Base-by-base conservation (phyloP, 257 asterid genomes). In the Schizonepeta tenuifolia region DNA sequence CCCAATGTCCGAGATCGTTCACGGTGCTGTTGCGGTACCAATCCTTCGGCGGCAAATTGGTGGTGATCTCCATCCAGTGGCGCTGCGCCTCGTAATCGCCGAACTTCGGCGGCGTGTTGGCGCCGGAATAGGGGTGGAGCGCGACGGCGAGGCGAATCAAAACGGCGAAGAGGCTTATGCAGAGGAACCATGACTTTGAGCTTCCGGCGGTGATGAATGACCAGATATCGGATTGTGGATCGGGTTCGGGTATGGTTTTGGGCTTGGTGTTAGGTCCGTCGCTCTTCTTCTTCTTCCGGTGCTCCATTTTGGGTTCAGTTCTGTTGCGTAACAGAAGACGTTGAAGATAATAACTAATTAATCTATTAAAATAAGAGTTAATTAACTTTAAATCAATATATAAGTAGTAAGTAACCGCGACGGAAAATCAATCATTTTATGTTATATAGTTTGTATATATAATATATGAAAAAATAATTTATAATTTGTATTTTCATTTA, bases 31-130 rank as follows among this genome's bases (percentile, higher is more conserved):
- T 90, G 18, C 83, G 86, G 41, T 95, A 92, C 99, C 99, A 95
- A 28, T 95, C 91, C 73, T 74, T 80, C 40, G 86, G 87, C 14
- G 98, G 96, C 26, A 90, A 90, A 73, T 90, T 95, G 76, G 76
- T 67, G 2, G 98, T 88, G 65, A 95, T 88, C 88, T 95, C 99
- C 98, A 95, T 95, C 99, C 99, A 95, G 71, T 95, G 99, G 74
- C 99, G 90, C 82, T 95, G 99, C 40, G 98, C 99, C 86, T 94
- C 98, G 79, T 79, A 94, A 81, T 94, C 99, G 1, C 99, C 99
- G 51, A 84, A 91, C 77, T 55, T 86, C 10, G 98, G 98, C 26
- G 99, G 98, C 51, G 86, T 92, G 33, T 79, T 77, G 53, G 96
- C 93, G 71, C 99, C 99, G 47, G 99, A 94, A 71, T 94, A 94